Evolutionary conservation across 2,329 filamentous ascomycete genomes (phyloP), one percentile per base, ranked within the genome.

Genomic region (Tolypocladium pustulatum): DNA sequence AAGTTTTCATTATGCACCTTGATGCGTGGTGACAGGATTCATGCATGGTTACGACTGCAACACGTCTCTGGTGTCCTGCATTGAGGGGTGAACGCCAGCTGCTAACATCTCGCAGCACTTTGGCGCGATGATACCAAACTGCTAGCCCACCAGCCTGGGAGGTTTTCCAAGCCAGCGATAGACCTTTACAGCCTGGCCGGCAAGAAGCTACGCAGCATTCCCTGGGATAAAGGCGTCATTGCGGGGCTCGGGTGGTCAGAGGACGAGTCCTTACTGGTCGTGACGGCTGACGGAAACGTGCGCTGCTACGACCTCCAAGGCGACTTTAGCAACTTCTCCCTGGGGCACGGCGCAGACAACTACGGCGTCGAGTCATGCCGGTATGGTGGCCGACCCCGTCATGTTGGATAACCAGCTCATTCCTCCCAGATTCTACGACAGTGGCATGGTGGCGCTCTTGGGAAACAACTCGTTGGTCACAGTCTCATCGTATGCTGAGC

Each of bases 161-260:
- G 87, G 66, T 79, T 85, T 20, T 78, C 85, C 20, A 96, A 92
- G 74, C 86, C 91, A 25, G 89, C 86, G 66, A 96, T 99, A 75
- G 91, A 97, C 70, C 86, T 99, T 58, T 97, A 97, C 78, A 96
- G 90, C 69, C 93, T 88, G 72, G 88, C 94, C 13, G 94, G 94
- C 57, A 94, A 91, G 77, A 84, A 91, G 59, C 87, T 99, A 62
- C 87, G 88, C 67, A 85, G 84, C 69, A 91, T 97, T 64, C 84
- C 88, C 71, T 97, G 93, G 92, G 93, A 97, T 67, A 90, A 92
- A 74, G 90, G 90, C 53, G 79, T 86, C 3, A 90, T 99, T 68
- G 89, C 87, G 71, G 91, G 90, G 2, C 80, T 99, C 25, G 94
- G 94, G 38, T 99, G 94, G 94, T 96, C 92, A 25, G 93, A 96